These are phyloP conservation scores for Colletotrichum neosansevieriae DNA, from an alignment of 2,329 filamentous ascomycete species.

Conservation along the genomic window DNA sequence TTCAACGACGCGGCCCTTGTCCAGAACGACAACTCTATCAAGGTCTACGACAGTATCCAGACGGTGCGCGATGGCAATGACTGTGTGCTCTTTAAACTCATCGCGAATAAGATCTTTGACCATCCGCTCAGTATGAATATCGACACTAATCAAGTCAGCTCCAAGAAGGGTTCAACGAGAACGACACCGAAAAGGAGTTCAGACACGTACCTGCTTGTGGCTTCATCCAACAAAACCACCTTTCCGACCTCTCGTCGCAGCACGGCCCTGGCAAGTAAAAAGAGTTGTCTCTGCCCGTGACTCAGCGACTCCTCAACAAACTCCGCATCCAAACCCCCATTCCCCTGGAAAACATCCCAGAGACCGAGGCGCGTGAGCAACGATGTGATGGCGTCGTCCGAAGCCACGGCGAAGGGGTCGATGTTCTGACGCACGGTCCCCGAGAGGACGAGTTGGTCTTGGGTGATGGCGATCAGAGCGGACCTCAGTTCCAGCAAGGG, in stretches of 20 bases:
- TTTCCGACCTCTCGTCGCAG: slow-evolving; percentile 49
- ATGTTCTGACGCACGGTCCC: slow-evolving; percentile 70
- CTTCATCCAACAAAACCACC: slow-evolving; percentile 61
- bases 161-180: not conserved
- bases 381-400: slow-evolving; percentile 49
- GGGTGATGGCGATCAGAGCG: slow-evolving; percentile 39
- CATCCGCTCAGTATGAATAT: slow-evolving; percentile 48
- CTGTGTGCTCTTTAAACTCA: slow-evolving; percentile 60
- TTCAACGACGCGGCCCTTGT: slow-evolving; percentile 39
- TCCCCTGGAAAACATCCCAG: slow-evolving; percentile 44
- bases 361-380: slow-evolving; percentile 35
- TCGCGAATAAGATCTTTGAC: slow-evolving; percentile 48
- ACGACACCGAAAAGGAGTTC: not conserved
- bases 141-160: slow-evolving; percentile 44
- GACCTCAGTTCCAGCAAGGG: slow-evolving; percentile 39
- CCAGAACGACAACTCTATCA: slow-evolving; percentile 38
- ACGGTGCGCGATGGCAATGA: slow-evolving; percentile 59
- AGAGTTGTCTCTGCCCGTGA: slow-evolving; percentile 49
- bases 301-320: slow-evolving; percentile 50
- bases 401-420: slow-evolving; percentile 20
- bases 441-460: slow-evolving; percentile 31
- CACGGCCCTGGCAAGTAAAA: slow-evolving; percentile 49
- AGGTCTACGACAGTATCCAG: slow-evolving; percentile 58
- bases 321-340: slow-evolving; percentile 27
- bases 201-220: slow-evolving; percentile 41